These are phyloP conservation scores for Talaromyces funiculosus DNA, from an alignment of 2,329 filamentous ascomycete genomes.

Conservation along the genomic window DNA sequence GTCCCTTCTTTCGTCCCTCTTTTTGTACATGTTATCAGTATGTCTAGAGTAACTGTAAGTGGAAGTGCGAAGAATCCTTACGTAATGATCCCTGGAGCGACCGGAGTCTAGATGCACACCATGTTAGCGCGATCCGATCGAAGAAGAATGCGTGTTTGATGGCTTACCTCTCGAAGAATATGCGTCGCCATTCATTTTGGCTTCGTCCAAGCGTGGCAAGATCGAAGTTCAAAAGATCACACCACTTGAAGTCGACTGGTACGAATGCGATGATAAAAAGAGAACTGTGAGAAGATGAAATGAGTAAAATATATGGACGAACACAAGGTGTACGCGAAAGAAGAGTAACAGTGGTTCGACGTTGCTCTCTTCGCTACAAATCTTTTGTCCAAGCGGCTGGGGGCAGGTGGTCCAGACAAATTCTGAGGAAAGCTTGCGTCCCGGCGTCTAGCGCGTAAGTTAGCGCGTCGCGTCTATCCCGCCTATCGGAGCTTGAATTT, in stretches of 20 bases:
- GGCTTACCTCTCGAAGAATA: constrained; percentile 69
- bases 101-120: constrained; percentile 43
- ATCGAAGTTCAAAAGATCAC: background rate
- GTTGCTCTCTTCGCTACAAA: constrained; percentile 9
- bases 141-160: constrained; percentile 17
- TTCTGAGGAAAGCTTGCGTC: constrained; percentile 6
- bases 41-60: background rate
- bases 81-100: constrained; percentile 50
- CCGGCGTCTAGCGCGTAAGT: constrained; percentile 6
- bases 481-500: constrained; percentile 7
- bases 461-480: constrained; percentile 11
- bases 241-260: background rate
- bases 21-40: constrained; percentile 17
- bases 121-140: constrained; percentile 32
- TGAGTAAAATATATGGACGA: background rate
- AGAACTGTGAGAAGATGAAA: background rate
- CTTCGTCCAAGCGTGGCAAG: constrained; percentile 15
- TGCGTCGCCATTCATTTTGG: constrained; percentile 76
- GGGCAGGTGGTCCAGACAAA: constrained; percentile 7
- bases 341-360: background rate
- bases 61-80: constrained; percentile 30
- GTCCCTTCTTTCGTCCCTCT: constrained; percentile 46
- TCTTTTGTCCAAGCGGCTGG: constrained; percentile 8
- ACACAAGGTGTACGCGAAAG: background rate
- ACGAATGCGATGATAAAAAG: background rate